These are phyloP conservation scores for Pleurotus tuoliensis DNA, from an alignment of 768 basidiomycete genomes.

Conservation along the genomic window DNA sequence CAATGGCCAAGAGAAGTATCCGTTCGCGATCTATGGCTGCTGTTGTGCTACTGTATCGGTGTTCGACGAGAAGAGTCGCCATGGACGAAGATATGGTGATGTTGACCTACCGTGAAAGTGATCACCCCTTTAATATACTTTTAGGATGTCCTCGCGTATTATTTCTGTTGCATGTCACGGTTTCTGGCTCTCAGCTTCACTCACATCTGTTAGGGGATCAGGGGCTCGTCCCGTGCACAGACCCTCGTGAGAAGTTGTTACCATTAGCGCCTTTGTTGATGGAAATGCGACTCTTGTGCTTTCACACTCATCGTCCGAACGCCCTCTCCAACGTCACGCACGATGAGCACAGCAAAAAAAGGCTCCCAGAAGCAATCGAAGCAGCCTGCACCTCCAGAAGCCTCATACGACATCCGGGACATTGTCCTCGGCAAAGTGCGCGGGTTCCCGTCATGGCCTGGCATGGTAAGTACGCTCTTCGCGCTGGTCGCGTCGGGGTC, in stretches of 20 bases:
- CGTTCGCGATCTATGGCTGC: no score
- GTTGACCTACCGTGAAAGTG: no score
- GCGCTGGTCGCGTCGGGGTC: no score
- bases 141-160: no score
- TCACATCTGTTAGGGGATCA: neutral
- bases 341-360: constrained; percentile 48
- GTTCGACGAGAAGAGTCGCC: no score
- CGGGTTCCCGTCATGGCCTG: constrained; percentile 95
- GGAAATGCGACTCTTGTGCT: neutral
- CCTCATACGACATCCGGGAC: constrained; percentile 69
- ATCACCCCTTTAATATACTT: no score
- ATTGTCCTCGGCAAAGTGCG: constrained; percentile 90
- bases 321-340: constrained; percentile 5
- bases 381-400: constrained; percentile 15
- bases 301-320: neutral
- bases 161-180: no score
- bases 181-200: no score
- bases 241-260: neutral
- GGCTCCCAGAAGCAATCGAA: constrained; percentile 37
- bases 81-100: no score
- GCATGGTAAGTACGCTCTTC: constrained; percentile 61
- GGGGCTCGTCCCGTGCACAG: neutral
- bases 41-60: no score
- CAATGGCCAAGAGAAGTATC: no score
- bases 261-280: neutral